Percentiles rank a stretch among this genome's conserved stretches.
phyloP scores from a whole-genome alignment of 345 rosid species.

The Brassica rapa region DNA sequence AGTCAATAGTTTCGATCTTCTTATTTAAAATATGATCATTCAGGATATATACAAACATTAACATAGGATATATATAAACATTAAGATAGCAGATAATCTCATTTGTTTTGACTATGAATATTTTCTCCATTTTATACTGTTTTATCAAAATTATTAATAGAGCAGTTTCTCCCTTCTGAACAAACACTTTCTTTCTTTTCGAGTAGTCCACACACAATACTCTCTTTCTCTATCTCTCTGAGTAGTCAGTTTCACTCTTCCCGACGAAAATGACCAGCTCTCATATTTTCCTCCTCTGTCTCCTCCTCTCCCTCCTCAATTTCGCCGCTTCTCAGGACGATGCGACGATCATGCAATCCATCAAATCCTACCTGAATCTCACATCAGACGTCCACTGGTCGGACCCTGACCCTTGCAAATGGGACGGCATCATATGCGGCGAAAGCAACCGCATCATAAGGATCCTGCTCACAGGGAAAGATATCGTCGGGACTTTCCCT shows the following conservation, averaged over 20 bases:
- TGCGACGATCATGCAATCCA: conserved; percentile 38
- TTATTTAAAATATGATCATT: neutral
- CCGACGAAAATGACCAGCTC: conserved; percentile 34
- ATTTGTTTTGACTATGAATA: neutral
- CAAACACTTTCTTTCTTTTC: neutral
- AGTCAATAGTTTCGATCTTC: neutral
- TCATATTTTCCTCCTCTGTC: conserved; percentile 35
- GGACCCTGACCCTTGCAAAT: conserved; percentile 60
- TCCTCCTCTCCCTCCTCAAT: conserved; percentile 18
- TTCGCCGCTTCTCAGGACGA: conserved; percentile 29
- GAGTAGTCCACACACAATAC: neutral
- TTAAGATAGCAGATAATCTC: neutral
- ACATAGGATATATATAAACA: neutral
- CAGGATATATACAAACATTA: neutral
- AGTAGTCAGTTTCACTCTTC: neutral
- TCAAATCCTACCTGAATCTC: conserved; percentile 43
- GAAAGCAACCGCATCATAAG: conserved; percentile 40
- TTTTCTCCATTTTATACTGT: neutral
- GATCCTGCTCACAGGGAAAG: conserved; percentile 54
- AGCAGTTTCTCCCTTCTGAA: neutral
- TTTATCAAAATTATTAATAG: neutral
- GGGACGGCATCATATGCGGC: conserved; percentile 50
- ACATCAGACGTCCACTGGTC: conserved; percentile 56
- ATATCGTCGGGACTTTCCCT: conserved; percentile 22
- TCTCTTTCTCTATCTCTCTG: conserved; percentile 32